A percentile compares a stretch with the other conserved stretches of the same genome.
These are phyloP conservation scores for Gossypium ekmanianum DNA, from an alignment of 345 rosid genomes.

Conservation along the genomic window DNA sequence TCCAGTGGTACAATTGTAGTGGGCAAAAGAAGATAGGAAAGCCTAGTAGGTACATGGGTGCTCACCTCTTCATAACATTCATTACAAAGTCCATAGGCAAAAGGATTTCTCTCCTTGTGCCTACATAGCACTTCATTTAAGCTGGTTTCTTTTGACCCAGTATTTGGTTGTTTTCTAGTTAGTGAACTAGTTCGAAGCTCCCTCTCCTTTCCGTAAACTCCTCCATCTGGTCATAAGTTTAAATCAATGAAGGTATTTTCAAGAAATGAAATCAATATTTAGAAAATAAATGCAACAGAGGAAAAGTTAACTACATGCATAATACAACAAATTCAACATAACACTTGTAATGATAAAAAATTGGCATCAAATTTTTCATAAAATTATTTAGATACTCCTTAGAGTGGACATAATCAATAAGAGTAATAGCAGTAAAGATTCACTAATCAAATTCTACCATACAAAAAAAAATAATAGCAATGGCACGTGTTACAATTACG, in stretches of 20 bases:
- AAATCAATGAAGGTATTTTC: conserved; percentile 11
- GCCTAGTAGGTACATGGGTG: conserved; percentile 8
- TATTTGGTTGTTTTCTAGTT: conserved; percentile 25
- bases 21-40: not conserved
- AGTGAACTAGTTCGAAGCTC: conserved; percentile 36
- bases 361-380: not conserved
- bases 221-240: conserved; percentile 49
- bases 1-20: not conserved
- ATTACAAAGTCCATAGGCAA: conserved; percentile 67
- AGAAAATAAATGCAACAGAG: not conserved
- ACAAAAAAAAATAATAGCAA: not conserved
- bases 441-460: not conserved
- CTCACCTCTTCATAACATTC: conserved; percentile 65
- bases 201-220: conserved; percentile 58
- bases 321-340: not conserved
- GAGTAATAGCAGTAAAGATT: not conserved
- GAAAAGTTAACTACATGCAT: not conserved
- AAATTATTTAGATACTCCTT: not conserved
- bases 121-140: conserved; percentile 49
- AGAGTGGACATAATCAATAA: not conserved
- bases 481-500: not conserved
- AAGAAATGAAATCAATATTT: not conserved
- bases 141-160: conserved; percentile 23
- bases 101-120: conserved; percentile 50
- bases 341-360: not conserved